Percentiles rank a stretch among this genome's conserved stretches.
phyloP scores from a whole-genome alignment of 1,284 basidiomycete genomes.

The Papiliotrema terrestris region DNA sequence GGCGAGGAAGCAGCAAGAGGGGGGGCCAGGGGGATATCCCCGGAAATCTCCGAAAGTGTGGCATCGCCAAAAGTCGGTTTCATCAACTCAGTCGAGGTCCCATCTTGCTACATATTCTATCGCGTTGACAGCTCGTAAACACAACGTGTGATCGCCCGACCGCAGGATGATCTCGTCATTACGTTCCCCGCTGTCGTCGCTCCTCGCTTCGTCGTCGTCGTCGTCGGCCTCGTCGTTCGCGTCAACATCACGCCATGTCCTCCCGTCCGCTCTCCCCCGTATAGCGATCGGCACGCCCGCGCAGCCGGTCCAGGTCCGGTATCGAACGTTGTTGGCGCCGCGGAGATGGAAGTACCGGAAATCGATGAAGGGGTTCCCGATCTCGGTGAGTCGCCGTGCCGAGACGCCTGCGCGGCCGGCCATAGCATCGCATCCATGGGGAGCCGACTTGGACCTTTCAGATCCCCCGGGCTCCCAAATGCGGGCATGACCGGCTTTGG shows the following conservation, averaged over 20 bases:
- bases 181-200: constrained; percentile 9
- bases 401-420: too few relatives aligned
- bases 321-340: constrained; percentile 69
- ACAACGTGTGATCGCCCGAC: not conserved
- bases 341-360: constrained; percentile 75
- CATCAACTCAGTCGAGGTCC: not conserved
- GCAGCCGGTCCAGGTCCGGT: constrained; percentile 40
- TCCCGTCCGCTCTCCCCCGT: constrained; percentile 5
- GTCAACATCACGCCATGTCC: constrained; percentile 23
- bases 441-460: too few relatives aligned
- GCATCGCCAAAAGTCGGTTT: constrained; percentile 3
- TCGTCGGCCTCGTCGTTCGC: constrained; percentile 25
- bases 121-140: not conserved
- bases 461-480: too few relatives aligned
- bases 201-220: constrained; percentile 14
- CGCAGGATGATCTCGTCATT: constrained; percentile 19
- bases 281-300: constrained; percentile 5
- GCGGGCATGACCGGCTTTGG: too few relatives aligned
- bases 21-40: constrained; percentile 1
- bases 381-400: constrained; percentile 57
- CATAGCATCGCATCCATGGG: too few relatives aligned
- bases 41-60: constrained; percentile 10
- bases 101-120: not conserved
- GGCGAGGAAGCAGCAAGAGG: constrained; percentile 32
- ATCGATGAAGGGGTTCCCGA: constrained; percentile 81